These are phyloP conservation scores for Tausonia pullulans DNA, from an alignment of 1,284 basidiomycete genomes.

Conservation along the genomic window DNA sequence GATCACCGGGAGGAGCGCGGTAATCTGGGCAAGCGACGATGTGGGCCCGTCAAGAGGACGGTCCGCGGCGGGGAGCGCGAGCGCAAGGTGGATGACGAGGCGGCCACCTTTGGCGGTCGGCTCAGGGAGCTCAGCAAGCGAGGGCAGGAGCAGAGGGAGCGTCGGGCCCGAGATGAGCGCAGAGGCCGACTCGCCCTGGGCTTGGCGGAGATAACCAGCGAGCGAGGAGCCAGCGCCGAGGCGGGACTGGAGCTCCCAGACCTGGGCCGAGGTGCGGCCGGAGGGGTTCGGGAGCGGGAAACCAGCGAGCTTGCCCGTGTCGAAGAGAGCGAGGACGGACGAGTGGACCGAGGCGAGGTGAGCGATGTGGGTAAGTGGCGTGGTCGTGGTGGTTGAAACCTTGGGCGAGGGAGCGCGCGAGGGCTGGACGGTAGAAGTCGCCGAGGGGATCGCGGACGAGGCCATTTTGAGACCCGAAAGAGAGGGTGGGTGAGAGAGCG, in stretches of 20 bases:
- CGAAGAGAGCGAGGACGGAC: conserved; percentile 66
- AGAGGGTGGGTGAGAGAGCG: background rate
- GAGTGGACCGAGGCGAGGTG: conserved; percentile 68
- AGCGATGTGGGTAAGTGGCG: conserved; percentile 40
- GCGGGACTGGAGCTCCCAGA: conserved; percentile 68
- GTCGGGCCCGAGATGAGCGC: conserved; percentile 53
- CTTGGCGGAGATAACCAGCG: conserved; percentile 51
- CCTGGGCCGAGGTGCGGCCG: conserved; percentile 41
- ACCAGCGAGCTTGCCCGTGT: conserved; percentile 31
- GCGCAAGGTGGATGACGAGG: conserved; percentile 65
- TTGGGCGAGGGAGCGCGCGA: background rate
- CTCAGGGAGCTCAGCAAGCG: conserved; percentile 52
- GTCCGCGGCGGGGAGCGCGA: conserved; percentile 48
- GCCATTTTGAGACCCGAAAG: background rate
- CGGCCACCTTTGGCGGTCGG: conserved; percentile 48
- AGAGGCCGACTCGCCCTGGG: background rate
- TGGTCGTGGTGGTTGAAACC: background rate
- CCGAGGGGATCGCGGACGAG: conserved; percentile 1
- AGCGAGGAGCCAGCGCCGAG: conserved; percentile 73
- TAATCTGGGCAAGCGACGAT: conserved; percentile 57
- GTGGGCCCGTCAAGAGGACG: conserved; percentile 54
- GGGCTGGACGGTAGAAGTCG: conserved; percentile 1
- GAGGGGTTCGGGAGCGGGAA: conserved; percentile 42
- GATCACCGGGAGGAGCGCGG: conserved; percentile 48
- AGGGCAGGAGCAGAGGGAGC: conserved; percentile 62